These are phyloP conservation scores for Digitaria exilis DNA, from an alignment of 202 grass and related monocot genomes.

Conservation along the genomic window DNA sequence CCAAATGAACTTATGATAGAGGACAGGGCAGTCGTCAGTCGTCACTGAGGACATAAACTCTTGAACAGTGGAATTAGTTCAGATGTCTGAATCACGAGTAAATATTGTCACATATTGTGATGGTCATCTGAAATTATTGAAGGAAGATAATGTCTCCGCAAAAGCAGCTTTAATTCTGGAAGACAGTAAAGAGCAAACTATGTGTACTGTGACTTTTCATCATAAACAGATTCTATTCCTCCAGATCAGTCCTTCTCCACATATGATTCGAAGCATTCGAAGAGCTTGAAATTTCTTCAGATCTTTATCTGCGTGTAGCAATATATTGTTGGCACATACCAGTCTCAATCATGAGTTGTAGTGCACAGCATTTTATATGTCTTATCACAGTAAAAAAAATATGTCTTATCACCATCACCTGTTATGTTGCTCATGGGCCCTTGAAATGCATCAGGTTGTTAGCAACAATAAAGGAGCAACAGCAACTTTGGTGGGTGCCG, in stretches of 20 bases:
- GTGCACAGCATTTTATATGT: slow-evolving; percentile 1
- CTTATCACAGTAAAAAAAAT: too few relatives aligned
- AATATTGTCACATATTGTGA: background rate
- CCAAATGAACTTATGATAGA: background rate
- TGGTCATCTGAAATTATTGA: background rate
- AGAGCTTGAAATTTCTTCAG: background rate
- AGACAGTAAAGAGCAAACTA: background rate
- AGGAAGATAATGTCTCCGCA: background rate
- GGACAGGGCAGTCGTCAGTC: background rate
- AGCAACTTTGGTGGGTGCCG: slow-evolving; percentile 1
- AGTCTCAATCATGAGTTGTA: slow-evolving; percentile 31
- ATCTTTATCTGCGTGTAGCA: background rate
- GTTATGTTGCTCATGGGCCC: slow-evolving; percentile 31
- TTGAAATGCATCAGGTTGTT: slow-evolving; percentile 13
- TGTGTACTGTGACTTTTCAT: background rate
- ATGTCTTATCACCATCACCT: background rate
- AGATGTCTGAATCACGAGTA: background rate
- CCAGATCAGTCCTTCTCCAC: background rate
- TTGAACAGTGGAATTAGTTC: background rate
- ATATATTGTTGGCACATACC: background rate
- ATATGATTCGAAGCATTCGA: background rate
- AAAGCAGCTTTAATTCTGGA: background rate
- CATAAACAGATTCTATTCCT: slow-evolving; percentile 6
- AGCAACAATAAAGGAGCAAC: slow-evolving; percentile 16
- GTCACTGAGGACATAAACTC: background rate